Conservation (phyloP, 1,284 basidiomycete genomes). For the Malassezia restricta region DNA sequence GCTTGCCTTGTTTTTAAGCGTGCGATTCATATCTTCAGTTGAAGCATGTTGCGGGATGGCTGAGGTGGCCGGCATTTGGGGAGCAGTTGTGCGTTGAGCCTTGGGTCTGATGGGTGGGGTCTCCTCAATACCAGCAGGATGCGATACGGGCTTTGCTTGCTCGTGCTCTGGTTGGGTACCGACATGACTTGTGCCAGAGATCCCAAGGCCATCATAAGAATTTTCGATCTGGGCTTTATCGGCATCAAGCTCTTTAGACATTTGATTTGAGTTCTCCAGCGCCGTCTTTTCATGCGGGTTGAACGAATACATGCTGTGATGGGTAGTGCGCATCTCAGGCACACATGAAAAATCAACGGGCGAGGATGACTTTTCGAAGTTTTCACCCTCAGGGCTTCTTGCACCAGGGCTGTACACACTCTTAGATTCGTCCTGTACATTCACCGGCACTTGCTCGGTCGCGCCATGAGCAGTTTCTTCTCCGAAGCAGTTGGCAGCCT, state of each 20-base stretch:
- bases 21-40: background rate
- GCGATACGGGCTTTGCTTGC: background rate
- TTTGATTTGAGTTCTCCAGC: no score
- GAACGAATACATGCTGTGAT: background rate
- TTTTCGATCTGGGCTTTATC: no score
- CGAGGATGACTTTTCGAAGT: background rate
- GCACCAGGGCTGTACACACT: no score
- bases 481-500: no score
- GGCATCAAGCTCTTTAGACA: no score
- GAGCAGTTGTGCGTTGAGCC: background rate
- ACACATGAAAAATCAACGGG: background rate
- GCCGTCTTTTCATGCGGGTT: background rate
- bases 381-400: background rate
- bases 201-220: background rate
- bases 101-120: background rate
- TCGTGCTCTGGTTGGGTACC: no score
- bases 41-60: background rate
- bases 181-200: background rate
- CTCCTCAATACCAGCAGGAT: background rate
- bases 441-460: no score
- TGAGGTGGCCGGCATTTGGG: background rate
- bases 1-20: constrained; percentile 13
- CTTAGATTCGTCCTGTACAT: no score
- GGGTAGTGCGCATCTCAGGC: background rate
- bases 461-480: no score